These are phyloP conservation scores for Exidia glandulosa DNA, from an alignment of 768 basidiomycete genomes.

Conservation along the genomic window DNA sequence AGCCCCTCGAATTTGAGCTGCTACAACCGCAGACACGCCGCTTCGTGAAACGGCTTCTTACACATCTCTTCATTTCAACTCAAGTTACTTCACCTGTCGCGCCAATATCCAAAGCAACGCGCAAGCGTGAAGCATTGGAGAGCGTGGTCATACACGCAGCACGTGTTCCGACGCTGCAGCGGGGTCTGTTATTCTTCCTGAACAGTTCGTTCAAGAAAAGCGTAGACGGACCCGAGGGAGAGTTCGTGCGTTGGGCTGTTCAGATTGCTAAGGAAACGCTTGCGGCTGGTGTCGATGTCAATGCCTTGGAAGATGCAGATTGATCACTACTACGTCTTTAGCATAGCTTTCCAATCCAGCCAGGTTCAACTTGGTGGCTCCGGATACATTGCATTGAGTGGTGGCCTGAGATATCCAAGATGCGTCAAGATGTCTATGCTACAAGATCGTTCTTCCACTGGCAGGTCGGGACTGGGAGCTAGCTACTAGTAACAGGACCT, in stretches of 20 bases:
- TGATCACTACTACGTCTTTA: no score
- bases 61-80: conserved; percentile 58
- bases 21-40: conserved; percentile 50
- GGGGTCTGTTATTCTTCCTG: conserved; percentile 70
- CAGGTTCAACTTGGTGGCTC: no score
- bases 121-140: conserved; percentile 54
- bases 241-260: conserved; percentile 39
- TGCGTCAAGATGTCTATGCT: no score
- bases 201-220: conserved; percentile 30
- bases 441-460: no score
- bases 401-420: no score
- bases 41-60: conserved; percentile 66
- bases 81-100: conserved; percentile 60
- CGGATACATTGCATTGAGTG: no score
- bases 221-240: neutral
- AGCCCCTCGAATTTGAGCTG: conserved; percentile 82
- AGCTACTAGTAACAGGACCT: no score
- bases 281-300: conserved; percentile 48
- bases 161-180: conserved; percentile 50
- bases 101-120: conserved; percentile 27
- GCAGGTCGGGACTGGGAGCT: no score
- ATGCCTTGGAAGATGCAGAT: neutral
- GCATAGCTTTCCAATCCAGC: no score
- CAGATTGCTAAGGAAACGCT: conserved; percentile 60
- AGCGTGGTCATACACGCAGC: conserved; percentile 70